Evolutionary conservation across 805 yeast genomes (phyloP).

Genomic region (Saccharomyces mikatae): DNA sequence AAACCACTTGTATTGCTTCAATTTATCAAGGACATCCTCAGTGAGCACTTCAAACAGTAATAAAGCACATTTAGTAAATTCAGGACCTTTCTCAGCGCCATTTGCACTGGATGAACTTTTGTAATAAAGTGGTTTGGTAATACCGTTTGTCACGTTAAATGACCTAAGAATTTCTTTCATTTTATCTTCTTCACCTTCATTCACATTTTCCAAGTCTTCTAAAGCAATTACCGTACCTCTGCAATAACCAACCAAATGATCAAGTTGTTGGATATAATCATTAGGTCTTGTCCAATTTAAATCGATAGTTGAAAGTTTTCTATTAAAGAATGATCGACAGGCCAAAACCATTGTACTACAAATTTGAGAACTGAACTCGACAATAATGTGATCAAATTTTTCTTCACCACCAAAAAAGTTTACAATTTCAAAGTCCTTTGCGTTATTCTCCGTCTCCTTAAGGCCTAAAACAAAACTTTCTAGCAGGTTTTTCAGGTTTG

Average conservation of each 20-base stretch:
- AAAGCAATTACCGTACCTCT: slow-evolving; percentile 16
- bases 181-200: slow-evolving; percentile 8
- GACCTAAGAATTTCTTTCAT: slow-evolving; percentile 5
- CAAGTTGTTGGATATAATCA: slow-evolving; percentile 18
- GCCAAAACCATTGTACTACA: slow-evolving; percentile 18
- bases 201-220: slow-evolving; percentile 7
- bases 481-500: slow-evolving; percentile 2
- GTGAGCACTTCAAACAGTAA: slow-evolving; percentile 13
- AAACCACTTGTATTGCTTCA: slow-evolving; percentile 9
- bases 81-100: not conserved
- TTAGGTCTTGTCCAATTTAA: slow-evolving; percentile 23
- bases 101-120: not conserved
- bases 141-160: slow-evolving; percentile 4
- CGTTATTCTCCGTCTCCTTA: slow-evolving; percentile 1
- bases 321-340: slow-evolving; percentile 17
- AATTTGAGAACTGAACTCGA: slow-evolving; percentile 14
- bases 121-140: slow-evolving; percentile 7
- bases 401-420: not conserved
- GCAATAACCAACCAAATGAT: slow-evolving; percentile 14
- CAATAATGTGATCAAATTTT: slow-evolving; percentile 3
- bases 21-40: not conserved
- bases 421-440: slow-evolving; percentile 2
- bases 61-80: slow-evolving; percentile 23
- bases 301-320: slow-evolving; percentile 5
- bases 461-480: slow-evolving; percentile 5